Evolutionary conservation across 2,329 filamentous ascomycete species (phyloP), one percentile per base, ranked within the genome.

Genomic region (Penicillium sp.): DNA sequence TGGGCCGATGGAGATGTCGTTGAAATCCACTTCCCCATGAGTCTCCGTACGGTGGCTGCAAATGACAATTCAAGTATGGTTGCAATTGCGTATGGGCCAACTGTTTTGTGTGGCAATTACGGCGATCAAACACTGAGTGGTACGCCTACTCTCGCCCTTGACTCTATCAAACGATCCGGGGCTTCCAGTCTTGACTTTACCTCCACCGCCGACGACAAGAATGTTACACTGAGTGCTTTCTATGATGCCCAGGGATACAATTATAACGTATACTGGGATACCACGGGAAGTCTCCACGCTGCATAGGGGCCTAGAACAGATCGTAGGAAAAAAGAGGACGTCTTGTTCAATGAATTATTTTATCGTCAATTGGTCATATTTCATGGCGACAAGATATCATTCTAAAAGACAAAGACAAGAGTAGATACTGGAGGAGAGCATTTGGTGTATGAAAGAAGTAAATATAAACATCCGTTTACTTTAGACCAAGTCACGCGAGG

Each of bases 171-270:
- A n/a, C 49, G 38, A 6, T 25, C 38, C 4, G 25, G 15, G 4
- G 27, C 10, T 44, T 43, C 27, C 33, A 23, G 27, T 17, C 49
- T 33, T 33, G 31, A 33, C 6, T 43, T 52, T 9, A 52, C 27
- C 10, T 43, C 49, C 15, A 25, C 8, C 4, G 49, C 49, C 4
- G 19, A 52, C 15, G 27, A 15, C 1, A 33, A 33, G 13, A 2
- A 13, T 3, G 27, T 43, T 9, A 44, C 19, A 44, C 15, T 44
- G 10, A 43, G 49, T 43, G 19, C 38, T 15, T 52, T 52, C 27
- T 43, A 52, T 33, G 49, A 44, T 25, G 49, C 38, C 4, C 49
- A 44, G 38, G 49, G 49, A 25, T 44, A 43, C 15, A 52, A 52
- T 9, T 52, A 43, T 33, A 44, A 52, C 10, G 49, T 43, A 19